Conservation (phyloP, 768 basidiomycete genomes). For the Paxillus ammoniavirescens region DNA sequence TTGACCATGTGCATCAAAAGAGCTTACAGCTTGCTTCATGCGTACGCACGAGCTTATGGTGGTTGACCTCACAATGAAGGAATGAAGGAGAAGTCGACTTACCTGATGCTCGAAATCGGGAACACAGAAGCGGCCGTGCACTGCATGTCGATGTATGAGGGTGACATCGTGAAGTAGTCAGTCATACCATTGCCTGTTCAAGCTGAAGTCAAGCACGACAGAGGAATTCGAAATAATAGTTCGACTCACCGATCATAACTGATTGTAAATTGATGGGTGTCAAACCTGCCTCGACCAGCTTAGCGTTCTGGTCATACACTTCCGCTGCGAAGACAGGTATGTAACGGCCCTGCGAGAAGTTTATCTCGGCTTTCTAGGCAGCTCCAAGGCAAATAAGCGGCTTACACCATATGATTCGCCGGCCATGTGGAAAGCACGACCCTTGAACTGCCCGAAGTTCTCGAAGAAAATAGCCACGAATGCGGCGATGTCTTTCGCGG, state of each 20-base stretch:
- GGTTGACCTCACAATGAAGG: conserved; percentile 1
- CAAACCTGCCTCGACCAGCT: conserved; percentile 41
- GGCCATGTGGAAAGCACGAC: conserved; percentile 59
- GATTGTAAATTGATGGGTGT: conserved; percentile 51
- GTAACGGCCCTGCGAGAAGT: conserved; percentile 43
- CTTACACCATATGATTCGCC: conserved; percentile 55
- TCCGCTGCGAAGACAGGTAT: conserved; percentile 49
- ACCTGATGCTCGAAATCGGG: conserved; percentile 49
- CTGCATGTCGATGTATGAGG: conserved; percentile 50
- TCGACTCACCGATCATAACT: conserved; percentile 43
- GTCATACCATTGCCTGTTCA: conserved; percentile 44
- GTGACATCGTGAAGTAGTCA: conserved; percentile 36
- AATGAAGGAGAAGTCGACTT: background rate
- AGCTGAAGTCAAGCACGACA: background rate
- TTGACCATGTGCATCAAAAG: background rate
- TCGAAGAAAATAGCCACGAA: conserved; percentile 76
- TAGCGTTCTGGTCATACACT: conserved; percentile 48
- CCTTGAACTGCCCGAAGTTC: conserved; percentile 68
- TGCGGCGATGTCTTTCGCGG: conserved; percentile 66
- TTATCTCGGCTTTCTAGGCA: background rate
- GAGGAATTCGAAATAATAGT: background rate
- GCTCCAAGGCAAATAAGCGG: background rate
- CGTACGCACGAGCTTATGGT: conserved; percentile 33
- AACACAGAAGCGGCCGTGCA: conserved; percentile 52
- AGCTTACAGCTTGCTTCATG: conserved; percentile 27